Conservation (phyloP, 257 asterid species). For the Mentha longifolia region DNA sequence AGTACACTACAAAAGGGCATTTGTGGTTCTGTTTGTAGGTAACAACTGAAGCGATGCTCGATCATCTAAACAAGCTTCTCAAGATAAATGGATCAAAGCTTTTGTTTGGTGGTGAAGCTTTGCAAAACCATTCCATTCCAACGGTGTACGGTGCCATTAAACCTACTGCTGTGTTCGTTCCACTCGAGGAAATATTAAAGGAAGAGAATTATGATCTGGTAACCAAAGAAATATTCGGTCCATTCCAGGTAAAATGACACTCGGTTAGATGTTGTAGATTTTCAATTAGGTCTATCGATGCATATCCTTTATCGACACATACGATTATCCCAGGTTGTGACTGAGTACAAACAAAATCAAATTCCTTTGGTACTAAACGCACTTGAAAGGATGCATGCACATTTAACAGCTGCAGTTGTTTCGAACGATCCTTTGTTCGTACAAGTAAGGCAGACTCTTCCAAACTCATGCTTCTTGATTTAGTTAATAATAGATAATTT, state of each 20-base stretch:
- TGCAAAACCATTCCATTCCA: slow-evolving; percentile 84
- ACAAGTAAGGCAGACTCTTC: slow-evolving; percentile 53
- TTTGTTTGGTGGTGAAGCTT: slow-evolving; percentile 84
- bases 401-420: slow-evolving; percentile 93
- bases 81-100: slow-evolving; percentile 84
- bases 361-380: slow-evolving; percentile 66
- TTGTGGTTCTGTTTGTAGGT: slow-evolving; percentile 45
- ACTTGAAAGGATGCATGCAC: slow-evolving; percentile 93
- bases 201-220: slow-evolving; percentile 72
- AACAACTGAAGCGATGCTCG: slow-evolving; percentile 86
- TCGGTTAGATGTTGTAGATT: neutral
- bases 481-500: neutral
- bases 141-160: slow-evolving; percentile 82
- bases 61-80: slow-evolving; percentile 67
- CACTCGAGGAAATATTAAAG: slow-evolving; percentile 81
- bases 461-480: neutral
- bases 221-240: slow-evolving; percentile 87
- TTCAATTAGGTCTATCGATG: neutral
- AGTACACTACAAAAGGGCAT: too few species aligned
- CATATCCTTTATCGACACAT: neutral
- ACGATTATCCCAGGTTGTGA: slow-evolving; percentile 55
- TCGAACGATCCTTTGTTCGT: slow-evolving; percentile 82
- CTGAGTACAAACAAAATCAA: slow-evolving; percentile 73
- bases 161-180: slow-evolving; percentile 96
- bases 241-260: slow-evolving; percentile 72